Base-by-base conservation (phyloP, 345 rosid genomes). In the Syzygium grande region DNA sequence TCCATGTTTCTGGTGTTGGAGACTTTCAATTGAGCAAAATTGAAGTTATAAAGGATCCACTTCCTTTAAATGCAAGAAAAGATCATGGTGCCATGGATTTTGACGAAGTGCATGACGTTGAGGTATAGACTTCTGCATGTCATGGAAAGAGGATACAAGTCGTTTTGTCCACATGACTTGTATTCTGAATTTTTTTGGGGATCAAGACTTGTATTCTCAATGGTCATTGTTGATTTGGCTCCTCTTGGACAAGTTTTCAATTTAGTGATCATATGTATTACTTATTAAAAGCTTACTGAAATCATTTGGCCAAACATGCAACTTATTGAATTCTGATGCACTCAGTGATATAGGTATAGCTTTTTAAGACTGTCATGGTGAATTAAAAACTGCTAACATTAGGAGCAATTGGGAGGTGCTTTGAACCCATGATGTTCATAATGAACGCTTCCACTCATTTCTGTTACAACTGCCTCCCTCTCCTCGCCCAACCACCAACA, bases 1-100 rank as follows among this genome's bases (percentile, higher is more conserved):
- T 97, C 87, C 99, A 97, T 83, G 92, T 97, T 86, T 92, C 99
- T 89, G 98, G 98, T 86, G 94, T 92, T 29, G 99, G 99, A 59
- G 98, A 97, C 91, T 97, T 95, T 87, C 99, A 95, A 88, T 90
- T 96, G 90, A 87, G 92, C 85, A 96, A 95, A 92, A 91, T 97
- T 91, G 98, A 97, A 89, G 87, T 94, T 87, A 86, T 97, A 78
- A 96, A 93, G 88, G 99, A 97, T 90, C 98, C 96, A 53, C 89
- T 87, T 90, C 99, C 98, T 87, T 56, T 95, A 88, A 93, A 91
- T 87, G 91, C 92, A 52, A 94, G 95, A 89, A 97, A 94, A 91
- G 93, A 92, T 46, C 86, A 61, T 58, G 92, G 92, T 87, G 92
- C 94, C 85, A 97, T 97, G 99, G 97, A 96, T 65, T 90, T 92